phyloP scores from a whole-genome alignment of 164 flowering plant species.

The Platanus orientalis region DNA sequence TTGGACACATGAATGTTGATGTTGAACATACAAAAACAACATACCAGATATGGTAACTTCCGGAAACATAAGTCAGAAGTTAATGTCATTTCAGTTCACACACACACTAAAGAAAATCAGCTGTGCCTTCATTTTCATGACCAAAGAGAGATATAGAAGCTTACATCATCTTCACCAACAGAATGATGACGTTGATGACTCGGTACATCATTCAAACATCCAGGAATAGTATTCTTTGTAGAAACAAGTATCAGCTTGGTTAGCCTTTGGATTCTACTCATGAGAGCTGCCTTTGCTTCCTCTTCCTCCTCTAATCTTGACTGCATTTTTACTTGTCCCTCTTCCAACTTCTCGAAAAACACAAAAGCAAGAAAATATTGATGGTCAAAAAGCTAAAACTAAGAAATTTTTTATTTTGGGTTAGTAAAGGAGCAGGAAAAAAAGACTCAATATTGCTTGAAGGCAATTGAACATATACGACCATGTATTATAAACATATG shows the following conservation, averaged over 20 bases:
- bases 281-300: constrained; percentile 96
- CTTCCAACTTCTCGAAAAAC: constrained; percentile 62
- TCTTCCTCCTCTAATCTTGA: constrained; percentile 98
- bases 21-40: no score
- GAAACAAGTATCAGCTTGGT: constrained; percentile 98
- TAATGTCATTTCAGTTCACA: no score
- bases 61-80: no score
- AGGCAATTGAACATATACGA: background rate
- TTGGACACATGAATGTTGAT: no score
- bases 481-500: background rate
- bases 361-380: no score
- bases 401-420: no score
- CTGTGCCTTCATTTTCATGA: no score
- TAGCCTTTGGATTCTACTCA: constrained; percentile 96
- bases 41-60: no score
- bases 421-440: background rate
- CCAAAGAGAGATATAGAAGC: constrained; percentile 15
- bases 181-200: constrained; percentile 63
- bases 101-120: no score
- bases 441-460: background rate
- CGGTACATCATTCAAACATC: constrained; percentile 48
- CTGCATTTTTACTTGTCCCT: constrained; percentile 97
- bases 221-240: constrained; percentile 80
- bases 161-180: constrained; percentile 74
- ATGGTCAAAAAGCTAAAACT: no score